Evolutionary conservation across 2,329 filamentous ascomycete genomes (phyloP).

Genomic region (Kalmusia sp.): DNA sequence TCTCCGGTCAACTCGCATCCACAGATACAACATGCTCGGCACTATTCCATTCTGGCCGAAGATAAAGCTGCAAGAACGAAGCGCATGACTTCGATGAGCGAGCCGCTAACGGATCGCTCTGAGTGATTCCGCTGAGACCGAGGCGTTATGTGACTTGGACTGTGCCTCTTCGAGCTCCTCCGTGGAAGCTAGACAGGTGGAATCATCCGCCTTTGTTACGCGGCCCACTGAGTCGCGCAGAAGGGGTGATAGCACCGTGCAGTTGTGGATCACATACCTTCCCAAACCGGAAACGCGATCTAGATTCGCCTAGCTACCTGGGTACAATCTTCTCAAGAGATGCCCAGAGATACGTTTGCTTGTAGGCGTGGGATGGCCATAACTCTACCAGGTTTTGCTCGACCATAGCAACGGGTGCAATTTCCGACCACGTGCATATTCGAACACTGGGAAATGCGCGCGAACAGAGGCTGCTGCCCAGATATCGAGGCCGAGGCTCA

Average conservation of each 20-base stretch:
- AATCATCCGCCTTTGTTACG: background rate
- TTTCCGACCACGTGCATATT: background rate
- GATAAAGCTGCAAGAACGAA: background rate
- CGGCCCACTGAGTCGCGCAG: no score
- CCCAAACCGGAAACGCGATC: background rate
- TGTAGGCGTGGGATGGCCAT: background rate
- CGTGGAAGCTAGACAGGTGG: background rate
- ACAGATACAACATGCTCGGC: background rate
- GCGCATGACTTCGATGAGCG: slow-evolving; percentile 2
- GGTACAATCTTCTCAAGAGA: background rate
- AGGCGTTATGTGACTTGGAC: background rate
- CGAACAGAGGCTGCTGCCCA: background rate
- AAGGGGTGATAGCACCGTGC: background rate
- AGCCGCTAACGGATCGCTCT: slow-evolving; percentile 5
- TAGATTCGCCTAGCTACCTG: background rate
- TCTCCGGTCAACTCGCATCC: no score
- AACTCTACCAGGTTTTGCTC: slow-evolving; percentile 1
- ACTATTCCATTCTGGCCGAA: background rate
- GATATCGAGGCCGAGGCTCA: background rate
- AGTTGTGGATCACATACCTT: background rate
- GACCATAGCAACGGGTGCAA: background rate
- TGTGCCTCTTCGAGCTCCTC: background rate
- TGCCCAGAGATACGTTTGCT: background rate
- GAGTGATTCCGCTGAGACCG: background rate
- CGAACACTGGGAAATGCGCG: background rate